Percentiles rank a stretch among this genome's conserved stretches.
Conservation (phyloP, 2,329 filamentous ascomycete species). For the Stagonosporopsis vannaccii region DNA sequence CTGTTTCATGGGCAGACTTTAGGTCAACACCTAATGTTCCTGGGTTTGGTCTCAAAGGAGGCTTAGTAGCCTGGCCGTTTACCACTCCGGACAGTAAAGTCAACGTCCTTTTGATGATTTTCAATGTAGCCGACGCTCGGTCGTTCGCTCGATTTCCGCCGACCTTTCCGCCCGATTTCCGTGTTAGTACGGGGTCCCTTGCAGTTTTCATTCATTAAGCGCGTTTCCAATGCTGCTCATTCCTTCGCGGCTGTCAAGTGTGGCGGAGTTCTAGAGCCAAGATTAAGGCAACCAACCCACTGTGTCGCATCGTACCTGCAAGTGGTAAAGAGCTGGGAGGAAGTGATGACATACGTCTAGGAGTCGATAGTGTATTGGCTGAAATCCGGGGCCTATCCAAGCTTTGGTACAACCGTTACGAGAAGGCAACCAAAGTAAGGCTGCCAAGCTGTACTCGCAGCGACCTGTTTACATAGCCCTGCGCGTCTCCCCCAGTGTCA, state of each 20-base stretch:
- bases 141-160: not conserved
- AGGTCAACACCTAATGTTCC: too few species aligned
- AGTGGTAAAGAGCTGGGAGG: not conserved
- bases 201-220: not conserved
- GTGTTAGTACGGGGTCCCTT: not conserved
- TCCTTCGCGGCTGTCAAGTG: not conserved
- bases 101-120: not conserved
- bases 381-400: not conserved
- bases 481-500: not conserved
- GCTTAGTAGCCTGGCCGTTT: not conserved
- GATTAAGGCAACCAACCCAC: not conserved
- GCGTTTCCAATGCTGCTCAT: not conserved
- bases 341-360: not conserved
- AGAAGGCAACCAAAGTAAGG: not conserved
- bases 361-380: not conserved
- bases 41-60: not conserved
- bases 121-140: too few species aligned
- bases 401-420: not conserved
- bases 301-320: not conserved
- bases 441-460: not conserved
- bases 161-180: not conserved
- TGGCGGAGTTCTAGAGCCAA: not conserved
- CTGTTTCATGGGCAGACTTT: conserved; percentile 53
- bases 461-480: not conserved
- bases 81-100: not conserved